Evolutionary conservation across 1,284 basidiomycete species (phyloP).

Genomic region (Trichosporon coremiiforme): DNA sequence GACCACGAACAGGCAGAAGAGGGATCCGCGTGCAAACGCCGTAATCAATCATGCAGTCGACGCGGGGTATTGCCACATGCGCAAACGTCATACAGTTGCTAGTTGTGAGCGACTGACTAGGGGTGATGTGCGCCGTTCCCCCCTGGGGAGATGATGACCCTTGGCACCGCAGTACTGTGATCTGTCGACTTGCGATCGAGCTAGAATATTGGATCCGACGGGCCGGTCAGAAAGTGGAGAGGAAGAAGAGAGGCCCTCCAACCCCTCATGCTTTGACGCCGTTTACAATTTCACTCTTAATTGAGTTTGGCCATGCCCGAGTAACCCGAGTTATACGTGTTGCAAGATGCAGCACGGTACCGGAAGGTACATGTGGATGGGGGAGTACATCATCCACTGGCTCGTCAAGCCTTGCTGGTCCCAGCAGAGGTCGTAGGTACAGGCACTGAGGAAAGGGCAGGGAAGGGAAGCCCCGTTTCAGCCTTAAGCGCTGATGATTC

Average conservation of each 20-base stretch:
- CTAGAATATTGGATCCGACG: constrained; percentile 14
- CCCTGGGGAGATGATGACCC: background rate
- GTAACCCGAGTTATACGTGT: background rate
- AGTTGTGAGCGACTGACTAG: background rate
- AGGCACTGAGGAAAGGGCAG: background rate
- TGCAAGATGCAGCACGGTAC: background rate
- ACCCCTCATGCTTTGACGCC: background rate
- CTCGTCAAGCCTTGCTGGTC: background rate
- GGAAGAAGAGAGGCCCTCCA: no score
- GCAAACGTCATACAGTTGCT: background rate
- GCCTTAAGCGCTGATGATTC: background rate
- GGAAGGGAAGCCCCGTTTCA: constrained; percentile 2
- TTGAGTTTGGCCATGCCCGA: constrained; percentile 13
- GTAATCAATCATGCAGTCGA: background rate
- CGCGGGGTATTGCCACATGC: background rate
- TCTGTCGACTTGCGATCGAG: constrained; percentile 9
- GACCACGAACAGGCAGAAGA: background rate
- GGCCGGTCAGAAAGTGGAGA: background rate
- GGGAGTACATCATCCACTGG: background rate
- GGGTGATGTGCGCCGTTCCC: background rate
- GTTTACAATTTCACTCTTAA: constrained; percentile 4
- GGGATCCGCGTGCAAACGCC: background rate
- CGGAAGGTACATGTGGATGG: background rate
- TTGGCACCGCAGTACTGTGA: background rate
- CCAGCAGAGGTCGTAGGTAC: background rate